These are phyloP conservation scores for Cynanchum wilfordii DNA, from an alignment of 257 asterid genomes.

Conservation along the genomic window DNA sequence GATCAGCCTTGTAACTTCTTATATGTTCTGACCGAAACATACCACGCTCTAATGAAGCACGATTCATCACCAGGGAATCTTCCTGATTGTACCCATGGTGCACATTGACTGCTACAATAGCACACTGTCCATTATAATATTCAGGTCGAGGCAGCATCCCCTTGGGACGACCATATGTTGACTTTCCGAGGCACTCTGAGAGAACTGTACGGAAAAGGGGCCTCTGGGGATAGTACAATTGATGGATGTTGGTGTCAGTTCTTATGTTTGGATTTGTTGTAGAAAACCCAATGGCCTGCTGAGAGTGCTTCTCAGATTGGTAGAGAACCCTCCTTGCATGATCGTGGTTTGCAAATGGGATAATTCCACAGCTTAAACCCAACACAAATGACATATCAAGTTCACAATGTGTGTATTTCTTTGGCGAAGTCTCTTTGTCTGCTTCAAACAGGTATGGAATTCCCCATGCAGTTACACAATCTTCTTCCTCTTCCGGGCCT, in stretches of 20 bases:
- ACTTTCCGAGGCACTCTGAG: slow-evolving; percentile 79
- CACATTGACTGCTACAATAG: slow-evolving; percentile 91
- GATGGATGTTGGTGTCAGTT: slow-evolving; percentile 80
- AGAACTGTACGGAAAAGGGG: slow-evolving; percentile 77
- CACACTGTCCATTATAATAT: slow-evolving; percentile 91
- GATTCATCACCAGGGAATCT: slow-evolving; percentile 93
- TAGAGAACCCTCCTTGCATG: slow-evolving; percentile 84
- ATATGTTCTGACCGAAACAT: slow-evolving; percentile 87
- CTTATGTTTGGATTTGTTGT: slow-evolving; percentile 61
- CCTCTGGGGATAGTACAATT: slow-evolving; percentile 77
- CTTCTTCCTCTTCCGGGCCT: slow-evolving; percentile 97
- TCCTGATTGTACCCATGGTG: slow-evolving; percentile 95
- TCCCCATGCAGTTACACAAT: slow-evolving; percentile 85
- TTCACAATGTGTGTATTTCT: slow-evolving; percentile 75
- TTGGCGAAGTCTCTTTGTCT: slow-evolving; percentile 49
- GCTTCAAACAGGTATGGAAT: slow-evolving; percentile 48
- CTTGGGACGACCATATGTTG: slow-evolving; percentile 33
- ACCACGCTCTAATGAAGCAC: slow-evolving; percentile 89
- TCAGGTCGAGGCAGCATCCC: slow-evolving; percentile 81
- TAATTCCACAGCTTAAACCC: slow-evolving; percentile 82
- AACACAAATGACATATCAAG: slow-evolving; percentile 71
- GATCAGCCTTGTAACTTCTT: slow-evolving; percentile 78
- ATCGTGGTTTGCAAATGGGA: slow-evolving; percentile 89
- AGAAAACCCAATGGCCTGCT: slow-evolving; percentile 85
- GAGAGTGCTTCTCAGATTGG: slow-evolving; percentile 96